Evolutionary conservation across 1,139 yeast genomes (phyloP).

Genomic region (Geotrichum cucujoidarum): DNA sequence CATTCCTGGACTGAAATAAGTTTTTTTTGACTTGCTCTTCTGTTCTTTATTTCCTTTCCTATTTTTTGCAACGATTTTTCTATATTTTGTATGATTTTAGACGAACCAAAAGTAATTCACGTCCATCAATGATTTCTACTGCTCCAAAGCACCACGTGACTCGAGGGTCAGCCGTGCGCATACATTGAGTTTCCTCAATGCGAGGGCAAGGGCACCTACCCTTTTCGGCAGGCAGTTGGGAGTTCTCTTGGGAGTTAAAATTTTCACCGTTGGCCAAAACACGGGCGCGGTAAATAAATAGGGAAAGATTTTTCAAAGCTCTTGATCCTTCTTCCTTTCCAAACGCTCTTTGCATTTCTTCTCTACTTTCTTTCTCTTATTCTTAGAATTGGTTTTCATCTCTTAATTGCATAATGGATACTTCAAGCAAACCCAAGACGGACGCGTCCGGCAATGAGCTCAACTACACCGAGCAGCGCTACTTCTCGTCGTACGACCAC

Average conservation of each 20-base stretch:
- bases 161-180: neutral
- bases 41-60: neutral
- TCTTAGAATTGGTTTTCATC: neutral
- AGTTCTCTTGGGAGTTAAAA: no score
- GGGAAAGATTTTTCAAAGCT: no score
- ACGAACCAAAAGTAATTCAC: neutral
- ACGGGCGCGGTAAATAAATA: no score
- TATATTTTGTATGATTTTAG: neutral
- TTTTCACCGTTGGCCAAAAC: no score
- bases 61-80: neutral
- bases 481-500: conserved; percentile 92
- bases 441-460: conserved; percentile 19
- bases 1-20: conserved; percentile 28
- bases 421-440: conserved; percentile 8
- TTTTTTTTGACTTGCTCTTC: neutral
- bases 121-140: neutral
- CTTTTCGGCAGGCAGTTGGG: conserved; percentile 1
- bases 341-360: no score
- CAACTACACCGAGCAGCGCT: conserved; percentile 68
- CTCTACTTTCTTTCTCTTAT: neutral
- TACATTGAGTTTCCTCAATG: neutral
- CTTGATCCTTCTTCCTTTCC: no score
- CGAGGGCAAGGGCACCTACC: neutral
- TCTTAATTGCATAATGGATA: neutral
- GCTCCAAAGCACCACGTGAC: neutral